Percentiles rank a stretch among this genome's conserved stretches.
Conservation (phyloP, 805 yeast species). For the Myxozyma nipponensis region DNA sequence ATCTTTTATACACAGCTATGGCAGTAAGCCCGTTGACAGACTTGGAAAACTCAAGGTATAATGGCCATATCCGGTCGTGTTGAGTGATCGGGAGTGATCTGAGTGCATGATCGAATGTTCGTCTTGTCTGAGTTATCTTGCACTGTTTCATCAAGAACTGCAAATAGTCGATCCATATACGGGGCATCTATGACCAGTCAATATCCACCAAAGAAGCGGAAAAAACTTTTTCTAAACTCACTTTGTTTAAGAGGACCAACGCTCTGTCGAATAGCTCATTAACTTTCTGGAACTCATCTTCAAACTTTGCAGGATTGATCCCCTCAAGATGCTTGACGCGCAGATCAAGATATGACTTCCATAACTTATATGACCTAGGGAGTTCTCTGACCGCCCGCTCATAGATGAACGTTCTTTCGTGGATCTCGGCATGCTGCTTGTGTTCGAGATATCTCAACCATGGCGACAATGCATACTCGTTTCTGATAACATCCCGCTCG, state of each 20-base stretch:
- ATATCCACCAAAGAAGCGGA: background rate
- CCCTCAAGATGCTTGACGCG: constrained; percentile 37
- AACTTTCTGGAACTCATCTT: constrained; percentile 38
- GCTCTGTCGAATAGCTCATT: constrained; percentile 48
- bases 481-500: constrained; percentile 44
- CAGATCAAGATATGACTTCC: constrained; percentile 50
- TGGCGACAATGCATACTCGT: constrained; percentile 38
- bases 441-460: constrained; percentile 43
- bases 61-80: constrained; percentile 54
- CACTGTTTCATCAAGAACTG: constrained; percentile 40
- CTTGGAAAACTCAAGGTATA: constrained; percentile 50
- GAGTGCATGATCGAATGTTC: constrained; percentile 50
- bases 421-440: constrained; percentile 31
- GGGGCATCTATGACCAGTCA: constrained; percentile 37
- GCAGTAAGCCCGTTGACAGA: constrained; percentile 43
- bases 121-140: constrained; percentile 42
- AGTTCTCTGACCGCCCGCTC: constrained; percentile 50
- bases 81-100: constrained; percentile 48
- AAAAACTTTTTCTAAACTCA: background rate
- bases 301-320: constrained; percentile 35
- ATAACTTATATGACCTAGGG: constrained; percentile 49
- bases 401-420: constrained; percentile 42
- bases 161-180: constrained; percentile 52
- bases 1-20: constrained; percentile 38
- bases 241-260: constrained; percentile 41